Evolutionary conservation across 371 early-diverging fungal species (phyloP).

Genomic region (Apophysomyces trapeziformis): DNA sequence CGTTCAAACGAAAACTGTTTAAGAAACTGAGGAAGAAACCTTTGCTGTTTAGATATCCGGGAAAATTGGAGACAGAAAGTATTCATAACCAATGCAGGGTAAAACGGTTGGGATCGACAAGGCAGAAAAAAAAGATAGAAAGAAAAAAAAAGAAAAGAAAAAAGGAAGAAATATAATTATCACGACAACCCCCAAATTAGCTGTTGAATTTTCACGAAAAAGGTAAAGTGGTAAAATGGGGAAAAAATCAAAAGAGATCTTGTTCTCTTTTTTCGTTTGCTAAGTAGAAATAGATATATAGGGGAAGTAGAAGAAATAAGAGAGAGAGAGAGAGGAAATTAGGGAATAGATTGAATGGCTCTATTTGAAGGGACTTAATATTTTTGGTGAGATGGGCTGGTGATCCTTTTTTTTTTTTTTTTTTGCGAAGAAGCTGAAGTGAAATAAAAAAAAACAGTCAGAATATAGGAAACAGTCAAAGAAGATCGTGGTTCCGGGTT

Average conservation of each 20-base stretch:
- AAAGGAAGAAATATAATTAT: background rate
- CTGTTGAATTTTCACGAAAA: background rate
- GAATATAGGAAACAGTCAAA: background rate
- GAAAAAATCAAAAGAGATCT: background rate
- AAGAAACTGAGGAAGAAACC: background rate
- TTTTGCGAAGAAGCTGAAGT: background rate
- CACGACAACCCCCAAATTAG: background rate
- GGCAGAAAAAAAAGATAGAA: background rate
- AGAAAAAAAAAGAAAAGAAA: conserved; percentile 2
- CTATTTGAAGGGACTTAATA: conserved; percentile 1
- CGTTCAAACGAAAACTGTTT: conserved; percentile 5
- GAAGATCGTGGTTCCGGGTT: conserved; percentile 11
- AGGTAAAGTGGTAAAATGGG: background rate
- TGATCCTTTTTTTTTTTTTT: conserved; percentile 6
- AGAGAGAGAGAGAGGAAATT: background rate
- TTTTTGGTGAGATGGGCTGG: conserved; percentile 11
- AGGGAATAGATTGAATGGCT: background rate
- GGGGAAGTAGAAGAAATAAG: too few species aligned
- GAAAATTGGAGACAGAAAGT: background rate
- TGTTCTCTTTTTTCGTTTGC: too few species aligned
- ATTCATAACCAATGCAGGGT: conserved; percentile 12
- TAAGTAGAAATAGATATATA: background rate
- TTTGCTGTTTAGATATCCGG: background rate
- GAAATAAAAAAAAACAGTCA: conserved; percentile 3
- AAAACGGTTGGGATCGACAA: conserved; percentile 6